These are phyloP conservation scores for Phytopythium kandeliae DNA, from an alignment of 352 stramenopile genomes.

Conservation along the genomic window DNA sequence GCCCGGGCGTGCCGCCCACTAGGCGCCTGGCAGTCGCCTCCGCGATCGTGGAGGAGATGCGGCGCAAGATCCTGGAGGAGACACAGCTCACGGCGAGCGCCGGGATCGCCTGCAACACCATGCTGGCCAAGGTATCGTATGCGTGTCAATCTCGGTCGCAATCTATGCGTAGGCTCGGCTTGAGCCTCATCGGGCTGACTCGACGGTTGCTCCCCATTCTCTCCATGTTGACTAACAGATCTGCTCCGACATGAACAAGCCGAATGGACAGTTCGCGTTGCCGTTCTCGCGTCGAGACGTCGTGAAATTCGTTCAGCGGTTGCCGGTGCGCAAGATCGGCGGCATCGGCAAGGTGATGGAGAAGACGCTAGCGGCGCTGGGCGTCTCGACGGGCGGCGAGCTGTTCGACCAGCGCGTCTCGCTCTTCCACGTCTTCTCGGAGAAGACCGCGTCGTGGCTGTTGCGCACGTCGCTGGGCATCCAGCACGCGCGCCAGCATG, in stretches of 20 bases:
- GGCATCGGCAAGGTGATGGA: slow-evolving; percentile 96
- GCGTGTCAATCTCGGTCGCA: too few species aligned
- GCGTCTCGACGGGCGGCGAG: slow-evolving; percentile 83
- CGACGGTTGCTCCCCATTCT: too few species aligned
- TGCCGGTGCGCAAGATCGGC: slow-evolving; percentile 91
- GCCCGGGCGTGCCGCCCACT: slow-evolving; percentile 1
- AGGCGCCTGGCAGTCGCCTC: slow-evolving; percentile 28
- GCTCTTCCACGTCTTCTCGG: slow-evolving; percentile 60
- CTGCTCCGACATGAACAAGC: slow-evolving; percentile 95
- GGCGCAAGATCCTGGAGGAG: slow-evolving; percentile 65
- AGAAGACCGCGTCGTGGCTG: slow-evolving; percentile 63
- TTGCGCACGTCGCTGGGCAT: slow-evolving; percentile 70
- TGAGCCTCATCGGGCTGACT: too few species aligned
- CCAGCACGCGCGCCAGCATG: slow-evolving; percentile 21
- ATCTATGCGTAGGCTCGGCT: too few species aligned
- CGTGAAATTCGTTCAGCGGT: slow-evolving; percentile 81
- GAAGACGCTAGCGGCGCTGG: slow-evolving; percentile 85
- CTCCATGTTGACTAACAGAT: slow-evolving; percentile 40
- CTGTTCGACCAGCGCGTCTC: slow-evolving; percentile 52
- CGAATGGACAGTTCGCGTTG: slow-evolving; percentile 93
- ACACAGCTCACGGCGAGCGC: slow-evolving; percentile 93
- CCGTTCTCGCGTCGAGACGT: slow-evolving; percentile 67
- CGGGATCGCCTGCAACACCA: slow-evolving; percentile 88
- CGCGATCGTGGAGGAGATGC: slow-evolving; percentile 80
- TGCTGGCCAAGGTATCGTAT: slow-evolving; percentile 86